Evolutionary conservation across 2,329 filamentous ascomycete genomes (phyloP).

Genomic region (Bipolaris sorokiniana): DNA sequence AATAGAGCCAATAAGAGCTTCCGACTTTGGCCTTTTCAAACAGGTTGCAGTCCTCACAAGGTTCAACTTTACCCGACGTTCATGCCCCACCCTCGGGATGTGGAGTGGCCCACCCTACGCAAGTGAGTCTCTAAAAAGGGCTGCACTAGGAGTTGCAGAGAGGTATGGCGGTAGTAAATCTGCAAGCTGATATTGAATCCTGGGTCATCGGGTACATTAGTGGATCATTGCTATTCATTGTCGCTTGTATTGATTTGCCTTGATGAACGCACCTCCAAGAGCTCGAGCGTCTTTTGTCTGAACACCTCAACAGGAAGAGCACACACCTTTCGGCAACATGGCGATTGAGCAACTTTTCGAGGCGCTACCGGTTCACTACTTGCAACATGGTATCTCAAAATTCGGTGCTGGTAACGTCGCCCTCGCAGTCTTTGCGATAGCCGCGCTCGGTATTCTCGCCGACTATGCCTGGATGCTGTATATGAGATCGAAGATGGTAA

Average conservation of each 20-base stretch:
- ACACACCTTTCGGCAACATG: slow-evolving; percentile 21
- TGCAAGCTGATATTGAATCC: slow-evolving; percentile 1
- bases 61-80: slow-evolving; percentile 28
- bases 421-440: slow-evolving; percentile 31
- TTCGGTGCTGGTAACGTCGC: slow-evolving; percentile 34
- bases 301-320: background rate
- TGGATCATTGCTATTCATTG: background rate
- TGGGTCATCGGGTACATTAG: background rate
- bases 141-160: background rate
- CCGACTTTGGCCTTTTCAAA: background rate
- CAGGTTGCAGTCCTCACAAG: background rate
- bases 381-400: slow-evolving; percentile 42
- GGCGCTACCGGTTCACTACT: slow-evolving; percentile 34
- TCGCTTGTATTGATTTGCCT: background rate
- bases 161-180: background rate
- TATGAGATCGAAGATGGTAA: slow-evolving; percentile 56
- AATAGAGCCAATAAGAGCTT: background rate
- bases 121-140: background rate
- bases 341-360: slow-evolving; percentile 41
- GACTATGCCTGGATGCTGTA: slow-evolving; percentile 61
- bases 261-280: background rate
- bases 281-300: background rate
- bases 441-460: slow-evolving; percentile 32
- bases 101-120: slow-evolving; percentile 27
- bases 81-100: slow-evolving; percentile 39